A percentile compares a stretch with the other conserved stretches of the same genome.
phyloP scores from a whole-genome alignment of 2,329 filamentous ascomycete species.

The Fusarium incarnatum region DNA sequence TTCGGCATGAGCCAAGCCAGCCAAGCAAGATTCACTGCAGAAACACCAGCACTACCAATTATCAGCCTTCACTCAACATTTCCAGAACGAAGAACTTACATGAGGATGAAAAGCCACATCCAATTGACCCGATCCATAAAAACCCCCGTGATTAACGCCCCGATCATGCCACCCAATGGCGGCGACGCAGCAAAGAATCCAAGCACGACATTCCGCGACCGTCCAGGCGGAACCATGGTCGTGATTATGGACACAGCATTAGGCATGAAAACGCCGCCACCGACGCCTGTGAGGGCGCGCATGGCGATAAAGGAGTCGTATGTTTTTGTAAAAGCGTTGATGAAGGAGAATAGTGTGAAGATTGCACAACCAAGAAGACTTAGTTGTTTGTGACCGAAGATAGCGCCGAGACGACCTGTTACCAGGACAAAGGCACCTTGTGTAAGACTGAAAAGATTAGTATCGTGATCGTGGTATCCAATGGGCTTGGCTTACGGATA shows the following conservation, averaged over 20 bases:
- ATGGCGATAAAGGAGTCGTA: constrained; percentile 57
- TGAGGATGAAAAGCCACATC: constrained; percentile 22
- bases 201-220: constrained; percentile 39
- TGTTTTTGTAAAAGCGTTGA: constrained; percentile 57
- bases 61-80: not conserved
- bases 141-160: not conserved
- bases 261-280: constrained; percentile 63
- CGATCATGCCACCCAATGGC: constrained; percentile 54
- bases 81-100: not conserved
- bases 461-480: accelerated
- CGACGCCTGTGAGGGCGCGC: constrained; percentile 60
- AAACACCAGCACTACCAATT: not conserved
- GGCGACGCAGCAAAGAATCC: constrained; percentile 36
- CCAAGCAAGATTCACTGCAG: constrained; percentile 7
- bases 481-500: not conserved
- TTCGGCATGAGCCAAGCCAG: constrained; percentile 18
- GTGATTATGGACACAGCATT: constrained; percentile 64
- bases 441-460: constrained; percentile 53
- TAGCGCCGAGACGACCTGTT: constrained; percentile 62
- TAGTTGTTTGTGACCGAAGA: constrained; percentile 64
- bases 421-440: constrained; percentile 66
- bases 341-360: constrained; percentile 57
- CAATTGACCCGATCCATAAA: constrained; percentile 3
- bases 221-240: constrained; percentile 60
- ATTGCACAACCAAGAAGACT: constrained; percentile 55